phyloP scores from a whole-genome alignment of 257 asterid species.

The Nyctanthes arbortristis region DNA sequence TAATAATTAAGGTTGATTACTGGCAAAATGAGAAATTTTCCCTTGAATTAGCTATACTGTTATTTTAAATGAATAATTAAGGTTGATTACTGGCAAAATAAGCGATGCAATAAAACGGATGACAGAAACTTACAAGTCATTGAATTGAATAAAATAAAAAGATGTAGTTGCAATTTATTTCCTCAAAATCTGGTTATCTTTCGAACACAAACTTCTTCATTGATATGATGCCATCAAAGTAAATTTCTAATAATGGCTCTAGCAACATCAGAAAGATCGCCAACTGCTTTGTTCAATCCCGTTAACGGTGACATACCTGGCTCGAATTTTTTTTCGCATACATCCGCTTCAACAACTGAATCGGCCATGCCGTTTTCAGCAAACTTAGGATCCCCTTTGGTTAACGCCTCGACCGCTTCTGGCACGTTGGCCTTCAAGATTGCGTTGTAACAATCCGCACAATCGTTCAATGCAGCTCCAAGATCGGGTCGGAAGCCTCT shows the following conservation, averaged over 20 bases:
- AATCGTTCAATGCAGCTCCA: conserved; percentile 27
- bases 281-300: conserved; percentile 27
- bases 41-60: no score
- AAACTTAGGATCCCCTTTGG: conserved; percentile 47
- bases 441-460: conserved; percentile 33
- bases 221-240: no score
- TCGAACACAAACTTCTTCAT: no score
- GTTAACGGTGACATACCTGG: conserved; percentile 31
- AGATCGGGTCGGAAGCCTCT: conserved; percentile 27
- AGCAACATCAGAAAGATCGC: conserved; percentile 48
- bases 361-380: conserved; percentile 61
- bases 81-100: no score
- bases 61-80: no score
- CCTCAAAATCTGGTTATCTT: no score
- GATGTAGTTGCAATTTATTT: no score
- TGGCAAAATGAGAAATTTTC: no score
- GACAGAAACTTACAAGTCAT: no score
- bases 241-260: conserved; percentile 35
- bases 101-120: no score
- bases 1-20: no score
- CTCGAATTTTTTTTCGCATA: conserved; percentile 44
- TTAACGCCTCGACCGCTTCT: conserved; percentile 48
- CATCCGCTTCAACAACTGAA: conserved; percentile 53
- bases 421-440: conserved; percentile 48
- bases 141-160: no score